Percentiles rank a stretch among this genome's conserved stretches.
Evolutionary conservation across 2,329 filamentous ascomycete genomes (phyloP).

Genomic region (Sclerotiophoma versabilis): DNA sequence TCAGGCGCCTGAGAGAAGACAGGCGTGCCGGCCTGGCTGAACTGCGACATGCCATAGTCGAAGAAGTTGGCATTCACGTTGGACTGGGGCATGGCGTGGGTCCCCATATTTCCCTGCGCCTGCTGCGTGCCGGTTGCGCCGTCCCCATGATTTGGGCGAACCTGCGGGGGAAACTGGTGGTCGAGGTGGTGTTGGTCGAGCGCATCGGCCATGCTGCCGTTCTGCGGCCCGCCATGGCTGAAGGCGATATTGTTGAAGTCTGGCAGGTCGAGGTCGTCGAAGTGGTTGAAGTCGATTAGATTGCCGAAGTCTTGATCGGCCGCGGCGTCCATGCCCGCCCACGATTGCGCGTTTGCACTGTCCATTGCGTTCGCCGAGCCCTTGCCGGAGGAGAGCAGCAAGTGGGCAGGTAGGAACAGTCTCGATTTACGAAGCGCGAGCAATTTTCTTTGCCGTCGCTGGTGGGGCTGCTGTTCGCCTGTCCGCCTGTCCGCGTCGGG

Average conservation of each 20-base stretch:
- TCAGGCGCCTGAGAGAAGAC: slow-evolving; percentile 53
- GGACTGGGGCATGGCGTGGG: slow-evolving; percentile 31
- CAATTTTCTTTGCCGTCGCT: slow-evolving; percentile 17
- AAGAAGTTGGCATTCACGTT: slow-evolving; percentile 37
- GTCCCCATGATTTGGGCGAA: slow-evolving; percentile 36
- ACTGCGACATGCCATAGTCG: slow-evolving; percentile 39
- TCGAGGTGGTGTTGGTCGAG: slow-evolving; percentile 45
- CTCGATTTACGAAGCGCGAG: slow-evolving; percentile 17
- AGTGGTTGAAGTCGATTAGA: slow-evolving; percentile 51
- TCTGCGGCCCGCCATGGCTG: slow-evolving; percentile 25
- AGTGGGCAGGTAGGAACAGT: slow-evolving; percentile 16
- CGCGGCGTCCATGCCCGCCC: slow-evolving; percentile 52
- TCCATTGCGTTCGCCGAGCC: slow-evolving; percentile 41
- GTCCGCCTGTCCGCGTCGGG: slow-evolving; percentile 13
- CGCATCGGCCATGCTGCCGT: slow-evolving; percentile 39
- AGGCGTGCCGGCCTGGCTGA: slow-evolving; percentile 46
- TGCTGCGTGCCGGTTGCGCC: slow-evolving; percentile 27
- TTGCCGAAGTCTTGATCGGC: slow-evolving; percentile 52
- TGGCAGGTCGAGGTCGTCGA: slow-evolving; percentile 36
- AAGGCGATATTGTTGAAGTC: slow-evolving; percentile 41
- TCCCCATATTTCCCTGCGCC: slow-evolving; percentile 17
- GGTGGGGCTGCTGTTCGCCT: slow-evolving; percentile 18
- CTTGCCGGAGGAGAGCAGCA: slow-evolving; percentile 21
- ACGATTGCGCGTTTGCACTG: slow-evolving; percentile 43
- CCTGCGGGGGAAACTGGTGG: slow-evolving; percentile 37